phyloP scores from a whole-genome alignment of 148 eudicot genomes.

The Silene conica region DNA sequence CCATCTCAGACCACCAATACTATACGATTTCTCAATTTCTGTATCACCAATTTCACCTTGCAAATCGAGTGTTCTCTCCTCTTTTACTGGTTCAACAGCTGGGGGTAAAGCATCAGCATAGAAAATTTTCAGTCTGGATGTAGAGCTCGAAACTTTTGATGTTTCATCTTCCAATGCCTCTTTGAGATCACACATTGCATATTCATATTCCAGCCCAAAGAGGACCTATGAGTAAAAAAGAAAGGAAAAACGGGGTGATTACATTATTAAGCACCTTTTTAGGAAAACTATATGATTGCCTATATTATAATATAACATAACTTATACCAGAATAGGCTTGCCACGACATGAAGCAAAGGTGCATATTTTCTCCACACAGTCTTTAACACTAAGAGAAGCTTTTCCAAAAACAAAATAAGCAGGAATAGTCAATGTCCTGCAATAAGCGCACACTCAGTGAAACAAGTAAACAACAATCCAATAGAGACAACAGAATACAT shows the following conservation, averaged over 20 bases:
- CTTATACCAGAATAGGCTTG: slow-evolving; percentile 66
- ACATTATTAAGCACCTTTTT: not conserved
- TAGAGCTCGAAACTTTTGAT: slow-evolving; percentile 25
- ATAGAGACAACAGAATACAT: not conserved
- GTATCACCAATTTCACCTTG: slow-evolving; percentile 25
- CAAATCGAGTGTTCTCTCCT: slow-evolving; percentile 20
- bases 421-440: slow-evolving; percentile 85
- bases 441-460: slow-evolving; percentile 1
- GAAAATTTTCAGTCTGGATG: slow-evolving; percentile 30
- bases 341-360: slow-evolving; percentile 30
- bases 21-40: slow-evolving; percentile 32
- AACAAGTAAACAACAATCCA: not conserved
- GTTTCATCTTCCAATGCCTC: slow-evolving; percentile 35
- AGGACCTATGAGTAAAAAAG: slow-evolving; percentile 47
- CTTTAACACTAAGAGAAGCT: slow-evolving; percentile 44
- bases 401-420: slow-evolving; percentile 78
- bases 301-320: not conserved
- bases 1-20: slow-evolving; percentile 82
- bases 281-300: not conserved
- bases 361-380: slow-evolving; percentile 45
- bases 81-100: slow-evolving; percentile 44
- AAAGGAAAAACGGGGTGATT: not conserved
- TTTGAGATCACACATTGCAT: slow-evolving; percentile 57
- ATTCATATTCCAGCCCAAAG: slow-evolving; percentile 71
- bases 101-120: slow-evolving; percentile 60